Percentiles rank a stretch among this genome's conserved stretches.
These are phyloP conservation scores for Xylaria sp. DNA, from an alignment of 2,329 filamentous ascomycete genomes.

Conservation along the genomic window DNA sequence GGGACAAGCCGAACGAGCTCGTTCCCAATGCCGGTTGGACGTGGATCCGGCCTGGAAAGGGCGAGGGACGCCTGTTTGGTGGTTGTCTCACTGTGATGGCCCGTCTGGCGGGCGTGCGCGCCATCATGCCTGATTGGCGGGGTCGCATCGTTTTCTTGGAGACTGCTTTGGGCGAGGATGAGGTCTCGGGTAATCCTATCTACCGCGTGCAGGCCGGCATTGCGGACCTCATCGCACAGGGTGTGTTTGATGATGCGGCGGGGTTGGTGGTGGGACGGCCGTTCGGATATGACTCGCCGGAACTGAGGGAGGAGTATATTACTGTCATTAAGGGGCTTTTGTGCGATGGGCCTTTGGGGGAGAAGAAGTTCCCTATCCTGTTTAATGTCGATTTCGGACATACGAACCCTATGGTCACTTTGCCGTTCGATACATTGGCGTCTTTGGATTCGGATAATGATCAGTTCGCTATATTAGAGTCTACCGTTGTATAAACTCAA, in stretches of 20 bases:
- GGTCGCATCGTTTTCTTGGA: conserved; percentile 55
- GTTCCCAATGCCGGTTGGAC: conserved; percentile 47
- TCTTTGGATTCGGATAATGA: conserved; percentile 53
- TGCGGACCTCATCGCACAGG: conserved; percentile 55
- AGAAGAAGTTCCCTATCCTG: conserved; percentile 52
- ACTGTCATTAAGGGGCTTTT: conserved; percentile 48
- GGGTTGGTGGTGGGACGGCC: conserved; percentile 56
- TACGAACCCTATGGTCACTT: conserved; percentile 54
- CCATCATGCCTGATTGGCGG: conserved; percentile 51
- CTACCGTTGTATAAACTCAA: conserved; percentile 25
- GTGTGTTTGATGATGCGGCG: conserved; percentile 54
- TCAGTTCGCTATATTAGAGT: conserved; percentile 48
- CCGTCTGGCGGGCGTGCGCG: conserved; percentile 50
- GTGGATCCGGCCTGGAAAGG: conserved; percentile 52
- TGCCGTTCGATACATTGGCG: conserved; percentile 53
- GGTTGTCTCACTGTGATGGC: conserved; percentile 55
- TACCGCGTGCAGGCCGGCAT: conserved; percentile 48
- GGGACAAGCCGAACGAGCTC: conserved; percentile 45
- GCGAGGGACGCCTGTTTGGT: conserved; percentile 57
- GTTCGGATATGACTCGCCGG: conserved; percentile 52
- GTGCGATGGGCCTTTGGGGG: conserved; percentile 49
- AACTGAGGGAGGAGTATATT: conserved; percentile 45
- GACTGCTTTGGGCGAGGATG: conserved; percentile 51
- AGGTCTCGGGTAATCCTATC: conserved; percentile 42
- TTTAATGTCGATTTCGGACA: conserved; percentile 57